Conservation (phyloP, 257 asterid genomes). For the Penstemon davidsonii region DNA sequence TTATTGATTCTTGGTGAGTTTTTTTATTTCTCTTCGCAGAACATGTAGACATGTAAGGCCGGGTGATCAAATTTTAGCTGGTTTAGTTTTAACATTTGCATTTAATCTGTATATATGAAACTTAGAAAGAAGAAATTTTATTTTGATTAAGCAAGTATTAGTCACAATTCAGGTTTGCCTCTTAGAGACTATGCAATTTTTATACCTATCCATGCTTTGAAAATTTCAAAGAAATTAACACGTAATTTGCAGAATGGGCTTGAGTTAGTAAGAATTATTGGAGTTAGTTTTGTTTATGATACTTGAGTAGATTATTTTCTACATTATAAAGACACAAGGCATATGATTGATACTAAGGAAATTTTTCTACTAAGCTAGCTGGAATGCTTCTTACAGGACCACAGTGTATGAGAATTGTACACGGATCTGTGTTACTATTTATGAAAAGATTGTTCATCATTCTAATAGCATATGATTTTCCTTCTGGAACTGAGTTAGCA, state of each 20-base stretch:
- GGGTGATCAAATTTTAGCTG: neutral
- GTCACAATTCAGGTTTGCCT: neutral
- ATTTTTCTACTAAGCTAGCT: constrained; percentile 31
- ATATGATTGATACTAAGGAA: constrained; percentile 21
- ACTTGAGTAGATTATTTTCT: constrained; percentile 26
- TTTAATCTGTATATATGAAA: neutral
- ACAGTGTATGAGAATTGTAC: constrained; percentile 26
- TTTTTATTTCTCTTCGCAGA: neutral
- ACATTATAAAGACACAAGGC: constrained; percentile 22
- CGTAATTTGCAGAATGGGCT: constrained; percentile 12
- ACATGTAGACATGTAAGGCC: no score
- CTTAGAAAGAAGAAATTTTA: neutral
- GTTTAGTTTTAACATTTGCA: neutral
- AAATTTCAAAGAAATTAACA: neutral
- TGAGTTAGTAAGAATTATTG: neutral
- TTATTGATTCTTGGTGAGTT: neutral
- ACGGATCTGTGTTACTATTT: constrained; percentile 8
- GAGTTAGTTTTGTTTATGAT: constrained; percentile 15
- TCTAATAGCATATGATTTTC: constrained; percentile 21
- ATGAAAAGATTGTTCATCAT: constrained; percentile 22
- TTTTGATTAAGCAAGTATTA: neutral
- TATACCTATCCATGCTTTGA: constrained; percentile 1
- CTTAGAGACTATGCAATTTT: neutral
- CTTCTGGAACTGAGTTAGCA: constrained; percentile 21
- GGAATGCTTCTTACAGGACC: constrained; percentile 30